Evolutionary conservation across 306 rosid species (phyloP), one percentile per base, ranked within the genome.

Genomic region (Cucumis hystrix): DNA sequence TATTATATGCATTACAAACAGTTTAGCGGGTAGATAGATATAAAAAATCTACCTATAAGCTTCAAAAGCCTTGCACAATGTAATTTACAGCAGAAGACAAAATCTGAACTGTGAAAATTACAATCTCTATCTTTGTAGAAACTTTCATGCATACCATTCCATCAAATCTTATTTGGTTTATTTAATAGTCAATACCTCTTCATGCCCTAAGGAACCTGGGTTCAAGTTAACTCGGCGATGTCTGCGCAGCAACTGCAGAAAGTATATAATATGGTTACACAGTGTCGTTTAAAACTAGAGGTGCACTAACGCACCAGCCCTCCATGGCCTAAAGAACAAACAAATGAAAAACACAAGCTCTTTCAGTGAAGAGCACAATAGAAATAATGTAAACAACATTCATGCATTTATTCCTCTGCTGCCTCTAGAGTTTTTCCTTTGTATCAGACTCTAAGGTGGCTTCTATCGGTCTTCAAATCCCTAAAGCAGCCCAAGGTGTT

Each of bases 181-280:
- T 73, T 63, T 25, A 47, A 70, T 41, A 21, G 58, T 14, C 21
- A 51, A 63, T 87, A 94, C 98, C 98, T 94, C 98, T 85, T 94
- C 98, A 75, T 88, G 87, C 74, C 89, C 94, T 84, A 94, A 88
- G 88, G 87, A 84, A 52, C 89, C 93, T 76, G 77, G 82, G 77
- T 82, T 85, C 75, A 88, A 88, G 80, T 87, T 90, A 77, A 87
- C 81, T 86, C 97, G 86, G 64, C 96, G 90, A 83, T 89, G 92
- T 82, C 98, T 87, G 62, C 98, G 92, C 68, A 94, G 81, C 51
- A 94, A 86, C 98, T 94, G 88, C 83, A 84, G 81, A 87, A 64
- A 82, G 76, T 52, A 61, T 28, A 61, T 28, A 63, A 49, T 74
- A 45, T 20, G 30, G 49, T 79, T 17, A 52, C 57, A 52, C 6